phyloP scores from a whole-genome alignment of 805 yeast species.

The Nakazawaea sp. region DNA sequence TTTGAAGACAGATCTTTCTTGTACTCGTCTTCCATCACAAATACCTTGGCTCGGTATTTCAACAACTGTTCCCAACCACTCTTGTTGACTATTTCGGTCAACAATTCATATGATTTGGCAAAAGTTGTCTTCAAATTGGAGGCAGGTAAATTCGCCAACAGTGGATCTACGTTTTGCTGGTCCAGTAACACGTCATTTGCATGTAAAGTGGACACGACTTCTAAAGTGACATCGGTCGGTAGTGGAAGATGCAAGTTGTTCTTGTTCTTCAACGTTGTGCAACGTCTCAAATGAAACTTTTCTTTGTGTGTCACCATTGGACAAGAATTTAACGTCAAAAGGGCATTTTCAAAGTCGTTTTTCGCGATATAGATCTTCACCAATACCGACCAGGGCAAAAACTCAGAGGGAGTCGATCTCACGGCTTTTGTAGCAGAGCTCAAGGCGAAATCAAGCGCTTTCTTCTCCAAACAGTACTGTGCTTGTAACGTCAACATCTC shows the following conservation, averaged over 20 bases:
- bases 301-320: slow-evolving; percentile 78
- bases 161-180: slow-evolving; percentile 58
- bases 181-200: slow-evolving; percentile 60
- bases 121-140: slow-evolving; percentile 56
- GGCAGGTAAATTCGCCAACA: slow-evolving; percentile 58
- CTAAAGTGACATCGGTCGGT: slow-evolving; percentile 67
- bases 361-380: slow-evolving; percentile 57
- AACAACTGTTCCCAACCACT: slow-evolving; percentile 71
- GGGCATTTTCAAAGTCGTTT: slow-evolving; percentile 65
- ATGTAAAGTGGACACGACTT: slow-evolving; percentile 61
- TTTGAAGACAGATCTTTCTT: slow-evolving; percentile 23
- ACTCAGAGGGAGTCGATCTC: slow-evolving; percentile 67
- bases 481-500: slow-evolving; percentile 50
- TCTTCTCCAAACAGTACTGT: slow-evolving; percentile 46
- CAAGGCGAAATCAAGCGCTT: slow-evolving; percentile 48
- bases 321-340: slow-evolving; percentile 68
- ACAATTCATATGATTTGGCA: slow-evolving; percentile 48
- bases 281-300: slow-evolving; percentile 52
- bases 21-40: slow-evolving; percentile 64
- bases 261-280: slow-evolving; percentile 38
- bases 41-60: slow-evolving; percentile 51
- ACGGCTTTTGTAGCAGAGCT: slow-evolving; percentile 58
- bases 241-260: slow-evolving; percentile 66
- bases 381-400: slow-evolving; percentile 65
- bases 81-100: slow-evolving; percentile 57